Evolutionary conservation across 768 basidiomycete genomes (phyloP).

Genomic region (Leccinum barrowsii): DNA sequence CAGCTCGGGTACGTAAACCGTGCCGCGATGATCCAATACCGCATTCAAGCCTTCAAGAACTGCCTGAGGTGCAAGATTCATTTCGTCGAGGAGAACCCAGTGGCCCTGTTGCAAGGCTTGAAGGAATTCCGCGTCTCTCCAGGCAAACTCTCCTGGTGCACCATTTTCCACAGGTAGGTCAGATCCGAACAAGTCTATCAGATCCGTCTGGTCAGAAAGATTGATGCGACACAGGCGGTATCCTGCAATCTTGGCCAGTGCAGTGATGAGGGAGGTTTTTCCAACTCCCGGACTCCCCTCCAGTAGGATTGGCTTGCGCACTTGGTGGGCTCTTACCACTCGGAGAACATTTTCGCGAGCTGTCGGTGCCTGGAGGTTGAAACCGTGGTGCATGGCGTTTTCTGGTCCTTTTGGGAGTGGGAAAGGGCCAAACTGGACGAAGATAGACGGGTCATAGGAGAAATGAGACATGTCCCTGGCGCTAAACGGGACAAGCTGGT

Average conservation of each 20-base stretch:
- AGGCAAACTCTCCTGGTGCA: slow-evolving; percentile 86
- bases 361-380: slow-evolving; percentile 87
- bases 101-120: slow-evolving; percentile 91
- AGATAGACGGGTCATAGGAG: slow-evolving; percentile 33
- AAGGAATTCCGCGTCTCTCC: slow-evolving; percentile 97
- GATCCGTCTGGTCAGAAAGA: slow-evolving; percentile 95
- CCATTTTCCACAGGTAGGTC: slow-evolving; percentile 95
- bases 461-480: slow-evolving; percentile 20
- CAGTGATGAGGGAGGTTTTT: slow-evolving; percentile 90
- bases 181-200: slow-evolving; percentile 93
- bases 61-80: slow-evolving; percentile 97
- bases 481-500: slow-evolving; percentile 51
- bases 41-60: slow-evolving; percentile 97
- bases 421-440: slow-evolving; percentile 71
- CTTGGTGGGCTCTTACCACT: slow-evolving; percentile 84
- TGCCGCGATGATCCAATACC: slow-evolving; percentile 91
- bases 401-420: slow-evolving; percentile 57
- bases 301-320: slow-evolving; percentile 86
- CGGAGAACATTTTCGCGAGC: slow-evolving; percentile 85
- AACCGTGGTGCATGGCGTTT: slow-evolving; percentile 38
- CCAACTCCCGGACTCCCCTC: slow-evolving; percentile 99
- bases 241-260: slow-evolving; percentile 77
- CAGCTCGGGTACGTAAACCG: slow-evolving; percentile 92
- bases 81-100: slow-evolving; percentile 98
- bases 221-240: slow-evolving; percentile 89